A percentile compares a stretch with the other conserved stretches of the same genome.
Conservation (phyloP, 768 basidiomycete species). For the Tubosaeta sp. region DNA sequence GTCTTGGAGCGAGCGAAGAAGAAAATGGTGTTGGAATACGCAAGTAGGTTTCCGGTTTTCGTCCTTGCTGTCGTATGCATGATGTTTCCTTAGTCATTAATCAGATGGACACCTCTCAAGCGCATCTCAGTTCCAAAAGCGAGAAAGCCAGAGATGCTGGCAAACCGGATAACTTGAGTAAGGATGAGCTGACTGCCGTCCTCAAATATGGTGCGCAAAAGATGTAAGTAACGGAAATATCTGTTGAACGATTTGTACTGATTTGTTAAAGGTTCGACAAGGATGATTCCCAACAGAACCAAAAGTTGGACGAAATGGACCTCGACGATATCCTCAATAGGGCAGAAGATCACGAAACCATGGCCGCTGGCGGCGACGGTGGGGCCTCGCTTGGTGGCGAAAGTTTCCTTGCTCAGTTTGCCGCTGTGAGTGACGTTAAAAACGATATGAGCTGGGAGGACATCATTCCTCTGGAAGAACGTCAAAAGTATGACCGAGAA, state of each 20-base stretch:
- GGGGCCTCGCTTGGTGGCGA: slow-evolving; percentile 97
- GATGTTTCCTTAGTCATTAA: slow-evolving; percentile 76
- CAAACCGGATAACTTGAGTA: slow-evolving; percentile 83
- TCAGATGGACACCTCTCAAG: slow-evolving; percentile 99
- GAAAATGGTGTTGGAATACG: slow-evolving; percentile 99
- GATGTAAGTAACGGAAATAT: slow-evolving; percentile 54
- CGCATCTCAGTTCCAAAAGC: slow-evolving; percentile 84
- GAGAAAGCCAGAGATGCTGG: slow-evolving; percentile 57
- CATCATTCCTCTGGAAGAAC: slow-evolving; percentile 92
- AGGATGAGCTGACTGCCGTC: slow-evolving; percentile 95
- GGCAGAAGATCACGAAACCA: slow-evolving; percentile 96
- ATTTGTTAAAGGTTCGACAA: slow-evolving; percentile 78
- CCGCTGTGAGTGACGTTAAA: slow-evolving; percentile 95
- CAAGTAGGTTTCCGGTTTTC: slow-evolving; percentile 62
- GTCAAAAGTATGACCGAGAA: slow-evolving; percentile 78
- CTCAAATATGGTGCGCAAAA: slow-evolving; percentile 99
- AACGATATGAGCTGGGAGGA: slow-evolving; percentile 99
- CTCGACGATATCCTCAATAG: slow-evolving; percentile 96
- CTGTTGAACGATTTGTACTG: slow-evolving; percentile 6
- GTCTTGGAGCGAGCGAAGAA: slow-evolving; percentile 96
- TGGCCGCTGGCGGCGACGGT: slow-evolving; percentile 74
- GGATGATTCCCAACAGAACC: slow-evolving; percentile 86
- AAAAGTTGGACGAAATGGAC: slow-evolving; percentile 99
- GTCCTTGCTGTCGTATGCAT: slow-evolving; percentile 12
- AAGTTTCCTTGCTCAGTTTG: slow-evolving; percentile 92